Conservation (phyloP, 2,329 filamentous ascomycete genomes). For the Tolypocladium album region DNA sequence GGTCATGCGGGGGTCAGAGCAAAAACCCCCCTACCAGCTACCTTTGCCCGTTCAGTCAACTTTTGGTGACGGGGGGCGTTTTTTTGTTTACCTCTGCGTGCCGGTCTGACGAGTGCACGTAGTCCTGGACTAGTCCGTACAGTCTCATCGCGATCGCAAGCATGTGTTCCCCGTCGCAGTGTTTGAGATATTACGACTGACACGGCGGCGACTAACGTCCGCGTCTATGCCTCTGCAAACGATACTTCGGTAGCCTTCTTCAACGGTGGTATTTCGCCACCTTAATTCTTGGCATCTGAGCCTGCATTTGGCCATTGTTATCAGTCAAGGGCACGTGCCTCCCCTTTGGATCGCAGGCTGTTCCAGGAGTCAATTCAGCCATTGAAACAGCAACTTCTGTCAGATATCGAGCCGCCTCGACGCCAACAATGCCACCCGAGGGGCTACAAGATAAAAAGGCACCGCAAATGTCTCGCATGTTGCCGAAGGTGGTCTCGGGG, state of each 20-base stretch:
- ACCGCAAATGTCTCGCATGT: no score
- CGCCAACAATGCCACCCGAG: no score
- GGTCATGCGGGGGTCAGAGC: no score
- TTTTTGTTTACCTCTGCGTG: no score
- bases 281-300: not conserved
- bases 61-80: no score
- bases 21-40: no score
- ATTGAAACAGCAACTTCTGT: not conserved
- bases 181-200: not conserved
- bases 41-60: no score
- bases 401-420: not conserved
- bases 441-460: no score
- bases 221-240: slow-evolving; percentile 31
- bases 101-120: slow-evolving; percentile 49
- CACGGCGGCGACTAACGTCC: slow-evolving; percentile 29
- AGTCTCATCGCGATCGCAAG: slow-evolving; percentile 38
- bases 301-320: not conserved
- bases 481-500: no score
- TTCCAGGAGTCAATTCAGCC: no score
- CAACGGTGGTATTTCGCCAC: slow-evolving; percentile 44
- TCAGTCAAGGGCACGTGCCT: no score
- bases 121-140: slow-evolving; percentile 35
- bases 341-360: no score
- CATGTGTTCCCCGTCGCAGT: slow-evolving; percentile 31
- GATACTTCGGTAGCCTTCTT: slow-evolving; percentile 47